Base-by-base conservation (phyloP, 176 grass and related monocot species). In the Otatea glauca region DNA sequence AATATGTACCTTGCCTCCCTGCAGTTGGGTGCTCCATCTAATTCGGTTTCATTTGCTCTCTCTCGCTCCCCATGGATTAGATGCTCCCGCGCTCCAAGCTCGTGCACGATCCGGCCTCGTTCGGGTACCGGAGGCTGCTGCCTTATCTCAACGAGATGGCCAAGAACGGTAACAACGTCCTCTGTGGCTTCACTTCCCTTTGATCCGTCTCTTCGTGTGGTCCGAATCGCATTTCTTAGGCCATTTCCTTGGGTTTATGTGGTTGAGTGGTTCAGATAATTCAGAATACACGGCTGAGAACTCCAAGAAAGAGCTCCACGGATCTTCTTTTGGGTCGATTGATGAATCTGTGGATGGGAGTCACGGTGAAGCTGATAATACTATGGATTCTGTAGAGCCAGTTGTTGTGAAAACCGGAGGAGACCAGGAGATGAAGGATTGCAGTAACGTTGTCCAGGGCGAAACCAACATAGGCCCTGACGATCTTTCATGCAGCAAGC, bases 111-210 rank as follows among this genome's bases (percentile, higher is more conserved):
- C 85, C 80, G 2, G 69, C 68, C 80, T 91, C 85, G 18, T 91
- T 91, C 43, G 89, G 89, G 5, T 91, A 91, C 85, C 85, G 85
- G 51, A 51, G 89, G 51, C 44, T 91, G 24, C 85, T 91, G 17
- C 89, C 89, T 2, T 91, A 84, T 75, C 89, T 91, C 4, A 87
- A 79, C 85, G 14, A 84, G 70, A 87, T 91, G 81, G 43, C 69
- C 68, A 87, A 55, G 34, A 67, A 70, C 5, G 85, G 89, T 91
- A 87, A 62, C 38, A 63, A 73, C 58, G 12, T 41, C 27, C n/a
- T 49, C 34, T 14, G 62, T 32, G 29, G 35, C 21, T 6, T 23
- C 13, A 20, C 6, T 27, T 32, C 1, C 13, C 58, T 60, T 11
- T 25, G 54, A 69, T 71, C 42, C 12, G 17, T n/a, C 16, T 16